phyloP scores from a whole-genome alignment of 495 filamentous ascomycete genomes.

The Thermothielavioides terrestris region DNA sequence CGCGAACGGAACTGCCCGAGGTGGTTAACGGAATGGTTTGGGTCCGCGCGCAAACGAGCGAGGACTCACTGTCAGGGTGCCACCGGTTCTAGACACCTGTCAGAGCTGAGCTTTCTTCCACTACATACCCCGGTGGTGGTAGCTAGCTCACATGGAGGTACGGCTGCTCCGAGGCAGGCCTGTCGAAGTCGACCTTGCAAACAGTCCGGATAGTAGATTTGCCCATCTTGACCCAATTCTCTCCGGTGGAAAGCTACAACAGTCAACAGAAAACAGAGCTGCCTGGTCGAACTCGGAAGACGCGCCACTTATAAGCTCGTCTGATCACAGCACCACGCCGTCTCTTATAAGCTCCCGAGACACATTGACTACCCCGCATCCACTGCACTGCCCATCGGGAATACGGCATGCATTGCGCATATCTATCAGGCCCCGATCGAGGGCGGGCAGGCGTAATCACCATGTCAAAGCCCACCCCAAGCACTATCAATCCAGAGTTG shows the following conservation, averaged over 20 bases:
- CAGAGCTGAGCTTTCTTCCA: neutral
- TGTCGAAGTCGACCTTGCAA: constrained; percentile 68
- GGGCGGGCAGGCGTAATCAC: constrained; percentile 3
- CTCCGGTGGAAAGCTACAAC: no score
- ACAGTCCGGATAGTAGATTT: constrained; percentile 54
- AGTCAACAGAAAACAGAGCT: neutral
- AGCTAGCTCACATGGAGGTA: constrained; percentile 57
- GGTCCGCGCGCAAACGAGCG: neutral
- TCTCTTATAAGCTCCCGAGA: neutral
- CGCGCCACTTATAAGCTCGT: neutral
- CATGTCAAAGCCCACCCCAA: neutral
- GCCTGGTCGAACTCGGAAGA: neutral
- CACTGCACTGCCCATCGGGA: neutral
- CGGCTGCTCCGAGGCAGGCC: constrained; percentile 64
- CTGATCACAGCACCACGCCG: neutral
- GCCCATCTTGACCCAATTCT: constrained; percentile 15
- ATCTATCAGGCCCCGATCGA: neutral
- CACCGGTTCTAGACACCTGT: constrained; percentile 67
- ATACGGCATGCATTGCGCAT: neutral
- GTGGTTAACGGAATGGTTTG: neutral
- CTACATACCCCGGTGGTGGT: neutral
- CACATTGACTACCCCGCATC: neutral
- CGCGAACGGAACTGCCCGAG: constrained; percentile 58
- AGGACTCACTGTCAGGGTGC: constrained; percentile 74
- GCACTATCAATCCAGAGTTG: neutral